Conservation (phyloP, 257 asterid genomes). For the Solanum paucissectum region DNA sequence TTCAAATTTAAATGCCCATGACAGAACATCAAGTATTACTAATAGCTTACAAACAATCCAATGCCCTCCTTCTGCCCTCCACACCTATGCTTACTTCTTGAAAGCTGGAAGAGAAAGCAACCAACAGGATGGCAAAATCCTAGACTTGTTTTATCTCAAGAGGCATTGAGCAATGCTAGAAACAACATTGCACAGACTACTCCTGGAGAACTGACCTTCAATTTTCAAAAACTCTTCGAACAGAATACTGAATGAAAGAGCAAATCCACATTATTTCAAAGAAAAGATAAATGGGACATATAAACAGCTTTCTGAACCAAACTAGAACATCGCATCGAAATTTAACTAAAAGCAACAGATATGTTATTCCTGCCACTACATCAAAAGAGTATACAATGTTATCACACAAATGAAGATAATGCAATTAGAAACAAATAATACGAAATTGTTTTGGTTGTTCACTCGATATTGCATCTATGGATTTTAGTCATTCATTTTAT, state of each 20-base stretch:
- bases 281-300: neutral
- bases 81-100: neutral
- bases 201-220: neutral
- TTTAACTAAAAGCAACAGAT: neutral
- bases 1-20: neutral
- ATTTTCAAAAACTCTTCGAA: neutral
- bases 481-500: neutral
- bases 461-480: neutral
- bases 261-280: neutral
- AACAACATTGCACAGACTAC: neutral
- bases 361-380: neutral
- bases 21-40: neutral
- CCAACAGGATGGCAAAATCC: neutral
- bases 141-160: neutral
- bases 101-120: neutral
- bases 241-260: neutral
- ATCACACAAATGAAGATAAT: no score
- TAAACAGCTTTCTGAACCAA: neutral
- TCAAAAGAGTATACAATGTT: no score
- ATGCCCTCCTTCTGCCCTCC: neutral
- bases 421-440: no score
- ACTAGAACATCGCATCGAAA: neutral
- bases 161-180: neutral
- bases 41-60: neutral
- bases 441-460: neutral